Evolutionary conservation across 2,329 filamentous ascomycete species (phyloP), one percentile per base, ranked within the genome.

Genomic region (Diplodia scrobiculata): DNA sequence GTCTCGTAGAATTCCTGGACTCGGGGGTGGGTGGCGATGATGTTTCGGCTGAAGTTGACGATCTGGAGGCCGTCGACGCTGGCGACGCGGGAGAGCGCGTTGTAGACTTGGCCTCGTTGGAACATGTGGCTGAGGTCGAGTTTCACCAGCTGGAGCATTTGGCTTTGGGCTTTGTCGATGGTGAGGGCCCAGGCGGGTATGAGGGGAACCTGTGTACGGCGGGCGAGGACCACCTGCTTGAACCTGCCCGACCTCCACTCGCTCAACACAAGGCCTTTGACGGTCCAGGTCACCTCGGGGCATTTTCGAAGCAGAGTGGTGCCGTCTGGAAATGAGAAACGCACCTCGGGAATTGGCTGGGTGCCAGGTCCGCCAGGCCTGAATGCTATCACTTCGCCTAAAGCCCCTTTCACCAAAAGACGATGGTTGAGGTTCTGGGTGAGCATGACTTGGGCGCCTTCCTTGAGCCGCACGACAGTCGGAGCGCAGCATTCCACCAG

Each of bases 131-230:
- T 72, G 3, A 89, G 71, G 70, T 89, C 76, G 1, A 89, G 84
- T 1, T 83, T 79, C 1, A 86, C 85, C 3, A 80, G 79, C 25
- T 87, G 82, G 3, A 89, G 76, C 1, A 86, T 88, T 79, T 88
- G 84, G 2, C 86, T 85, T 74, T 89, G 85, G 7, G 19, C n/a
- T 72, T 87, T 88, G 72, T 89, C 87, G 1, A 88, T 83, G 0
- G 82, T 88, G 70, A 88, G 82, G 0, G 87, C 87, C 84, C 86
- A 89, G 0, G 83, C 87, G 0, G 85, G 78, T 0, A 81, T 74
- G 0, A 89, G 78, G 0, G 87, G 87, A 5, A 89, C 80, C 71
- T 89, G 87, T 0, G 86, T 86, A n/a, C 87, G 79, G 48, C 25
- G 3, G 5, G 48, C 48, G 13, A 51, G 3, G 2, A 51, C 14